phyloP scores from a whole-genome alignment of 345 rosid species.

The Punica granatum region DNA sequence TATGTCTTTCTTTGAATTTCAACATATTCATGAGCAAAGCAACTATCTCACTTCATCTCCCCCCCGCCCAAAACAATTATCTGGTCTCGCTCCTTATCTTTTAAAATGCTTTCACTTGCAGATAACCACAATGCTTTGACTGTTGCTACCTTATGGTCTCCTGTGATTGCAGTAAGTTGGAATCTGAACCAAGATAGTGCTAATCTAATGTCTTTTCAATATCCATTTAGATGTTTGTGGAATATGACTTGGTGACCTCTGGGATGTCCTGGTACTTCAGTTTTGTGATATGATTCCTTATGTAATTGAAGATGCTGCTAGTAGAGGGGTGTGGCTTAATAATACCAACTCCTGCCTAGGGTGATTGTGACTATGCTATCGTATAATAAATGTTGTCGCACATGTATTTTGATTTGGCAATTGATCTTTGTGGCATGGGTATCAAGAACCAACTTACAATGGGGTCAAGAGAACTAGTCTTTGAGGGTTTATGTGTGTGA shows the following conservation, averaged over 20 bases:
- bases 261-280: neutral
- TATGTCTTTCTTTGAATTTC: neutral
- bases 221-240: neutral
- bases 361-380: neutral
- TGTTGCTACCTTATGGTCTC: slow-evolving; percentile 83
- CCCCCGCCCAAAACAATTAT: neutral
- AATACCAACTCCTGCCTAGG: neutral
- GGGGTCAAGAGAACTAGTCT: neutral
- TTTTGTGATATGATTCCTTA: neutral
- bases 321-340: neutral
- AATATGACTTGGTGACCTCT: neutral
- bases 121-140: slow-evolving; percentile 92
- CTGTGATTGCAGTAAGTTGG: slow-evolving; percentile 81
- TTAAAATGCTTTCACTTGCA: slow-evolving; percentile 35
- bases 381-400: neutral
- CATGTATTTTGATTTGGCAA: neutral
- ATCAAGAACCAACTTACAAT: neutral
- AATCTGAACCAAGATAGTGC: slow-evolving; percentile 3
- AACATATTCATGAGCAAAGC: neutral
- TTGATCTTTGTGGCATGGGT: neutral
- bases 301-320: neutral
- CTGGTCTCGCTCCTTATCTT: neutral
- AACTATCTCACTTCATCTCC: too few species aligned
- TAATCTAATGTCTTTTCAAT: neutral
- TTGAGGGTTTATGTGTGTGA: neutral